Percentiles rank a stretch among this genome's conserved stretches.
Evolutionary conservation across 1,284 basidiomycete species (phyloP).

Genomic region (Apiotrichum montevideense): DNA sequence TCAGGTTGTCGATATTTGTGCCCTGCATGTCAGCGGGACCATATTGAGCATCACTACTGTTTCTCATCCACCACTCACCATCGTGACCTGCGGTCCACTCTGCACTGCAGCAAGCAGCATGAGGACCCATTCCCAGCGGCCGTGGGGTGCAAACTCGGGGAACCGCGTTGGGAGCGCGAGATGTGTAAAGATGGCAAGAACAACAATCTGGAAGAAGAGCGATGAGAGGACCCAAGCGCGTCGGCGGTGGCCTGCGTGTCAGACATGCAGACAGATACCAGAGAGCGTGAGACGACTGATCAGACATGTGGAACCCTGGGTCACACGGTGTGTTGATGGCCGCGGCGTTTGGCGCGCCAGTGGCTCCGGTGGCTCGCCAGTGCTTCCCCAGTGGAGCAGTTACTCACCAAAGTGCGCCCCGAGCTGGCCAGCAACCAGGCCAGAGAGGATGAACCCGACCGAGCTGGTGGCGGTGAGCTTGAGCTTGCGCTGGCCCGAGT

Average conservation of each 20-base stretch:
- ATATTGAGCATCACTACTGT: too few relatives aligned
- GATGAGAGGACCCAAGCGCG: conserved; percentile 18
- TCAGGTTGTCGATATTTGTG: conserved; percentile 20
- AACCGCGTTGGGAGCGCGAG: conserved; percentile 6
- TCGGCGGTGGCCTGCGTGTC: conserved; percentile 13
- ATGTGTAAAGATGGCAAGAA: conserved; percentile 12
- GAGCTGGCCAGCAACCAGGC: conserved; percentile 26
- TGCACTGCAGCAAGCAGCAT: conserved; percentile 20
- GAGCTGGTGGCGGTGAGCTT: conserved; percentile 13
- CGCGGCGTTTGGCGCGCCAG: too few relatives aligned
- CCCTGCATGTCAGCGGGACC: conserved; percentile 12
- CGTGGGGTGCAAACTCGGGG: background rate
- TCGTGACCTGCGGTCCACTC: conserved; percentile 24
- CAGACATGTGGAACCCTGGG: too few relatives aligned
- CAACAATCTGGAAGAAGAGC: conserved; percentile 11
- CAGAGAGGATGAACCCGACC: conserved; percentile 17
- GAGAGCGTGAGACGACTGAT: too few relatives aligned
- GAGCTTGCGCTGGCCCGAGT: conserved; percentile 8
- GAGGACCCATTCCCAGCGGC: conserved; percentile 14
- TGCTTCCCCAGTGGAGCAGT: too few relatives aligned
- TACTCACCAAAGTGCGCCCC: conserved; percentile 21
- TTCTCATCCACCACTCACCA: conserved; percentile 15
- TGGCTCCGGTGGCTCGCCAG: too few relatives aligned
- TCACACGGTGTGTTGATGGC: too few relatives aligned
- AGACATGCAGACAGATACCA: background rate